Conservation (phyloP, 768 basidiomycete genomes). For the Rhodotorula sphaerocarpa region DNA sequence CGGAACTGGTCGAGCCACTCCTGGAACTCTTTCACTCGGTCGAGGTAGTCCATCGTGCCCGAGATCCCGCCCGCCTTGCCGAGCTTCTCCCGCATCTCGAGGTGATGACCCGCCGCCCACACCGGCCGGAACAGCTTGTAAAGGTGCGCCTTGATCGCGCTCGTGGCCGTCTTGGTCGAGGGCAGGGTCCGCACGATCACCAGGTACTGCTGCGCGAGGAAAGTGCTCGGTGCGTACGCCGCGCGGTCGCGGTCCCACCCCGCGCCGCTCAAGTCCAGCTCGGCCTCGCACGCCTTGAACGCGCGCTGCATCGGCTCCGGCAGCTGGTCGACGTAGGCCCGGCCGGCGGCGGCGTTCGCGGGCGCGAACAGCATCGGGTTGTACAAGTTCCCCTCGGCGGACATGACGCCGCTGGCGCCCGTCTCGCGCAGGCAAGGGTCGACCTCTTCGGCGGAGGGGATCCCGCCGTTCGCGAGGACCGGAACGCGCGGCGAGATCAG, state of each 20-base stretch:
- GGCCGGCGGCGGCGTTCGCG: slow-evolving; percentile 18
- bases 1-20: slow-evolving; percentile 56
- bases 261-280: slow-evolving; percentile 14
- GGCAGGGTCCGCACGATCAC: slow-evolving; percentile 59
- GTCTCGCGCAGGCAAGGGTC: slow-evolving; percentile 69
- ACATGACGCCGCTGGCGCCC: slow-evolving; percentile 87
- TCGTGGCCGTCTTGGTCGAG: slow-evolving; percentile 58
- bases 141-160: slow-evolving; percentile 81
- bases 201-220: slow-evolving; percentile 69
- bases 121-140: slow-evolving; percentile 86
- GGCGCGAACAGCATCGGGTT: slow-evolving; percentile 66
- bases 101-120: slow-evolving; percentile 50
- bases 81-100: slow-evolving; percentile 64
- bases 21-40: slow-evolving; percentile 56
- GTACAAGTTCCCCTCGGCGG: slow-evolving; percentile 82
- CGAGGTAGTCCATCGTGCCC: slow-evolving; percentile 49
- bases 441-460: slow-evolving; percentile 79
- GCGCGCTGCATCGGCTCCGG: slow-evolving; percentile 27
- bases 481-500: slow-evolving; percentile 67
- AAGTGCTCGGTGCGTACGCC: slow-evolving; percentile 46
- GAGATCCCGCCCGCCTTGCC: slow-evolving; percentile 46
- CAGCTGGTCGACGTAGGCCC: slow-evolving; percentile 23
- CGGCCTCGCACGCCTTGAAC: slow-evolving; percentile 21
- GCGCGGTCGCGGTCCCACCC: slow-evolving; percentile 8
- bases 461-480: slow-evolving; percentile 94